Base-by-base conservation (phyloP, 1,139 yeast species). In the Scheffersomyces insectosa region DNA sequence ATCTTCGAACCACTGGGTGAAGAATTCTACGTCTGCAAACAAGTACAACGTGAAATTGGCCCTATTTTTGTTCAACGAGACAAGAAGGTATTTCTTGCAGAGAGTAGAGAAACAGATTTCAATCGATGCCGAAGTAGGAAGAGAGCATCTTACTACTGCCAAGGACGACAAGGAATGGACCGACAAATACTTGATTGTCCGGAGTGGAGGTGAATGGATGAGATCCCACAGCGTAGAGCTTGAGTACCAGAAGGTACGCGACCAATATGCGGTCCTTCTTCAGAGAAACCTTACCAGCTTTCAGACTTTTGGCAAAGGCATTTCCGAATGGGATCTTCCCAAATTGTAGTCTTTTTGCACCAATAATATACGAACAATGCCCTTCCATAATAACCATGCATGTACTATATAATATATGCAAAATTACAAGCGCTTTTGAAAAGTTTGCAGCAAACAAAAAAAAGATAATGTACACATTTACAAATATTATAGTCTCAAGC, bases 101-200 rank as follows among this genome's bases (percentile, higher is more conserved):
- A 40, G 53, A 25, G 53, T 50, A 3, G 47, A 47, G 33, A 35
- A 36, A 23, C 54, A 50, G 37, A 34, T 49, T 30, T 40, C 39
- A 4, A 45, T 50, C 5, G 52, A 49, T 34, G 7, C 28, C 15
- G 32, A 12, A n/a, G 25, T 36, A 15, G 11, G 37, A 40, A 30
- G 38, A 36, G 25, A 31, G 11, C 25, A 33, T 37, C 11, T 36
- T 31, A 37, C 35, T 39, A 37, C 35, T 29, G 14, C 11, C 28
- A 12, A 14, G 20, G 34, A 31, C 20, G 34, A 31, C 34, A 14
- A 31, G n/a, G 34, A 31, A 14, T 31, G 34, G 34, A 31, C 34
- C 15, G 34, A 31, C 20, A 15, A 20, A 5, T 31, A 31, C 20
- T 20, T 31, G 10, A 36, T 42, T 2, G 31, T 27, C 25, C 38